phyloP scores from a whole-genome alignment of 2,329 filamentous ascomycete species.

The Aspergillus sp. region DNA sequence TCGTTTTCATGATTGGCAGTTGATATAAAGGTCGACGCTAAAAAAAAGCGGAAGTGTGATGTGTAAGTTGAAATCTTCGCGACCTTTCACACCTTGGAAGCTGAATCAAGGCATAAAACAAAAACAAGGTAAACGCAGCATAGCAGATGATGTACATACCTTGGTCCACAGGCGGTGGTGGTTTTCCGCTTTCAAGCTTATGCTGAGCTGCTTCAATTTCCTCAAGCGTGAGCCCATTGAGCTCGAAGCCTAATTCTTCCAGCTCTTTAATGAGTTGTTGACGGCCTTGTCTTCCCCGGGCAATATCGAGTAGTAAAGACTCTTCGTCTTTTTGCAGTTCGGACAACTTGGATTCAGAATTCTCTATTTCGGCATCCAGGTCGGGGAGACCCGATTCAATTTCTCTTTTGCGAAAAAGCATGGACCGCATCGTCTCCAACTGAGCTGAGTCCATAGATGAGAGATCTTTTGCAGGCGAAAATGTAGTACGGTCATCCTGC shows the following conservation, averaged over 20 bases:
- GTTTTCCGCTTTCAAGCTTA: constrained; percentile 13
- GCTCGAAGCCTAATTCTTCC: constrained; percentile 41
- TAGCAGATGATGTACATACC: constrained; percentile 10
- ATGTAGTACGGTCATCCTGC: neutral
- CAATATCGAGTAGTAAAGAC: constrained; percentile 39
- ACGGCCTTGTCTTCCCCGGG: constrained; percentile 36
- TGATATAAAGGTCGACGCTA: neutral
- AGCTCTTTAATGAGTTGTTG: constrained; percentile 42
- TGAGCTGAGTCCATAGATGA: constrained; percentile 14
- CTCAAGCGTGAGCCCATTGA: constrained; percentile 39
- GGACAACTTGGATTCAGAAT: constrained; percentile 26
- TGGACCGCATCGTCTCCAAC: constrained; percentile 28
- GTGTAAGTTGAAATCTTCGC: neutral
- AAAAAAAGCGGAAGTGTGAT: neutral
- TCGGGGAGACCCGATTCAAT: constrained; percentile 42
- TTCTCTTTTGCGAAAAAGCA: constrained; percentile 38
- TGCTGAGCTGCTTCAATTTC: constrained; percentile 33
- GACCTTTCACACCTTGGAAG: neutral
- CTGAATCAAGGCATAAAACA: neutral
- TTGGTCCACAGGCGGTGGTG: constrained; percentile 9
- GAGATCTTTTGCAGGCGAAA: constrained; percentile 4
- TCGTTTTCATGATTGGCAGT: neutral
- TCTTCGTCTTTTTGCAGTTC: constrained; percentile 30
- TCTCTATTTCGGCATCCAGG: constrained; percentile 38
- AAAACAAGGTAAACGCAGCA: neutral